Conservation (phyloP, 345 rosid species). For the Rhizophora mangle region DNA sequence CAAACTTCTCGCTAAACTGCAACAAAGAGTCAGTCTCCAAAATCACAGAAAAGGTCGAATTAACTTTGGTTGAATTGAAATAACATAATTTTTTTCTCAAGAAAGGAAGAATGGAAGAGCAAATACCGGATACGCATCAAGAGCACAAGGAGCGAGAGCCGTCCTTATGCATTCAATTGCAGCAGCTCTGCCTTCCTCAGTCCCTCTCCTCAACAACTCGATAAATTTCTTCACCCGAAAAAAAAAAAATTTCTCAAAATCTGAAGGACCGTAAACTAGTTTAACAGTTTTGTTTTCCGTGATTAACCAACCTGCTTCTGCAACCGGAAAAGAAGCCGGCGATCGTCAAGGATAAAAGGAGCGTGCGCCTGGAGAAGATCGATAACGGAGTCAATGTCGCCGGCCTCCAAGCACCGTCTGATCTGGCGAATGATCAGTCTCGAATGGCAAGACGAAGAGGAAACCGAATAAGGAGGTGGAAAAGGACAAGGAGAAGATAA, state of each 20-base stretch:
- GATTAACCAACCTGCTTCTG: neutral
- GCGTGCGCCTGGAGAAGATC: neutral
- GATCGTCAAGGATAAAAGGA: slow-evolving; percentile 1
- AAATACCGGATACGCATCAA: slow-evolving; percentile 88
- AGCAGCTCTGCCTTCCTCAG: slow-evolving; percentile 51
- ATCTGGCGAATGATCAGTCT: neutral
- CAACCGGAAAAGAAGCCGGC: neutral
- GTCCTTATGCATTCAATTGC: slow-evolving; percentile 79
- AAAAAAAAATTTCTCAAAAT: neutral
- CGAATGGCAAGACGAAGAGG: slow-evolving; percentile 5
- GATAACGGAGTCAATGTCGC: slow-evolving; percentile 3
- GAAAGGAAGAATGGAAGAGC: neutral
- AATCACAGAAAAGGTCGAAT: too few species aligned
- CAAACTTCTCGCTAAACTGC: too few species aligned
- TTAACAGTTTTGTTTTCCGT: neutral
- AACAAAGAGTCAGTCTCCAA: too few species aligned
- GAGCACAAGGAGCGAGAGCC: slow-evolving; percentile 90
- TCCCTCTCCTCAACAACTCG: slow-evolving; percentile 82
- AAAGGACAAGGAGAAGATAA: slow-evolving; percentile 43
- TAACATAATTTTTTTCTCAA: too few species aligned
- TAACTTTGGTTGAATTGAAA: too few species aligned
- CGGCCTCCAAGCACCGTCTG: neutral
- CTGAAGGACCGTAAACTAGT: neutral
- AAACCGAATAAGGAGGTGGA: slow-evolving; percentile 32
- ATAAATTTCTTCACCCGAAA: slow-evolving; percentile 65